Evolutionary conservation across 1,284 basidiomycete species (phyloP), one percentile per base, ranked within the genome.

Genomic region (Ceratobasidium sp.): DNA sequence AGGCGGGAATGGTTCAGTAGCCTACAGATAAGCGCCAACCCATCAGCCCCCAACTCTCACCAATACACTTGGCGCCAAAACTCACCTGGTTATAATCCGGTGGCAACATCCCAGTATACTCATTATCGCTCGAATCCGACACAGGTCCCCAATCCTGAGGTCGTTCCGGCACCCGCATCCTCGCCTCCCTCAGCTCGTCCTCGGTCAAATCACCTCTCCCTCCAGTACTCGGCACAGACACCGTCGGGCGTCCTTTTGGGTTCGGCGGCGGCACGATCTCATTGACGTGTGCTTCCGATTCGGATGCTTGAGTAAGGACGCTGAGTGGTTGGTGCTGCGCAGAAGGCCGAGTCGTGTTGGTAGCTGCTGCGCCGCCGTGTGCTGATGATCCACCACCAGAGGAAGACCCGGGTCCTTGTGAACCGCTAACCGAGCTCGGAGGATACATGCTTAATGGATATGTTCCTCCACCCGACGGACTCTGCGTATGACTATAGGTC

Each of bases 121-220:
- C 69, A 9, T 39, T n/a, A 28, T 28, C 55, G 26, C 39, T 72
- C 39, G 5, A 26, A 58, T 72, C 55, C n/a, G 28, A 3, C 55
- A 72, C 58, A 26, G 70, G 70, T n/a, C 55, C 70, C 70, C 70
- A 60, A 49, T 72, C 70, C 70, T 72, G 70, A 3, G 70, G 46
- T 44, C 55, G 70, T 6, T 72, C 70, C 33, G 70, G 70, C 1
- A 72, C 70, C 42, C 39, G 33, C 70, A 72, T 72, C 70, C 70
- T 56, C n/a, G 40, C 44, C 55, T 42, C 56, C 20, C 70, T 56
- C 13, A 72, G 20, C 56, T 72, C 70, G 20, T 72, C 70, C 18
- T 60, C 70, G 26, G 70, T 60, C 70, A 60, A 61, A n/a, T 72
- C 33, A 2, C 55, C 70, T 13, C 70, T 42, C 53, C n/a, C 13